phyloP scores from a whole-genome alignment of 192 early-diverging fungal genomes.

The Entophlyctis helioformis region DNA sequence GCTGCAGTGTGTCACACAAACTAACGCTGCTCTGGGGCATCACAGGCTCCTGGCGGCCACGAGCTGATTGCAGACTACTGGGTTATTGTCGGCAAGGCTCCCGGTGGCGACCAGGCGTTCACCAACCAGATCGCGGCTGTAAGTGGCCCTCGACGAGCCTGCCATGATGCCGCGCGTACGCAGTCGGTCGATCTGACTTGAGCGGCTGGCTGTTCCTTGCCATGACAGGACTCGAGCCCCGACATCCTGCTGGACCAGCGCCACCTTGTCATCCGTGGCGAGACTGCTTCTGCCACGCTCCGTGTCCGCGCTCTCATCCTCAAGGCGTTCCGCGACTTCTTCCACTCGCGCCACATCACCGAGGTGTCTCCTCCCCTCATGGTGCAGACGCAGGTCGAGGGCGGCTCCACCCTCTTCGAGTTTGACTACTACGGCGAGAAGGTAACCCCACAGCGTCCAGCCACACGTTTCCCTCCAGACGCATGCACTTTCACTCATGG shows the following conservation, averaged over 20 bases:
- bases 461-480: not conserved
- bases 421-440: constrained; percentile 95
- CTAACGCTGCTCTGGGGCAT: not conserved
- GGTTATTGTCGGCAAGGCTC: constrained; percentile 86
- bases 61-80: constrained; percentile 94
- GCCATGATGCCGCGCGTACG: not conserved
- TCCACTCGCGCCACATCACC: constrained; percentile 59
- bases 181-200: too few species aligned
- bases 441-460: constrained; percentile 17
- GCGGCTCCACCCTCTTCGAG: constrained; percentile 86
- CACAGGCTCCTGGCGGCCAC: constrained; percentile 87
- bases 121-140: constrained; percentile 75
- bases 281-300: constrained; percentile 74
- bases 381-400: constrained; percentile 99
- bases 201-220: too few species aligned
- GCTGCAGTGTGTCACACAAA: not conserved
- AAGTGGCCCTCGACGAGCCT: constrained; percentile 1
- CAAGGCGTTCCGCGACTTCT: constrained; percentile 92
- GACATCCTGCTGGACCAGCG: constrained; percentile 80
- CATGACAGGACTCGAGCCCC: constrained; percentile 67
- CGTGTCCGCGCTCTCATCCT: constrained; percentile 76
- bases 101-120: constrained; percentile 87
- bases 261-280: constrained; percentile 93
- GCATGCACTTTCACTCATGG: not conserved
- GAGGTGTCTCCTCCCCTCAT: constrained; percentile 98